Percentiles rank a stretch among this genome's conserved stretches.
Conservation (phyloP, 2,329 filamentous ascomycete species). For the Zasmidium angulare region DNA sequence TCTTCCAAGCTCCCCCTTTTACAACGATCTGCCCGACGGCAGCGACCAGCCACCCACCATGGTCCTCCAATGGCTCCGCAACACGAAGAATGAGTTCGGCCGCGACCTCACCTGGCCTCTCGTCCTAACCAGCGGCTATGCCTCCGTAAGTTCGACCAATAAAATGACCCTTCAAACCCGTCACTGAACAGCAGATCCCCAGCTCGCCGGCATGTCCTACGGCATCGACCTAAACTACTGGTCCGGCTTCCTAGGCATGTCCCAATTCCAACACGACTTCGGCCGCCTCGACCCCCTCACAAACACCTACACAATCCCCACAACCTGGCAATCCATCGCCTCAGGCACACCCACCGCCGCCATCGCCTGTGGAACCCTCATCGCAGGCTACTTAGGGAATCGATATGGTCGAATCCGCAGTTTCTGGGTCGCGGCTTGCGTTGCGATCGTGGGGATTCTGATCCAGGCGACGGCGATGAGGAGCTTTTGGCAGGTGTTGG, state of each 20-base stretch:
- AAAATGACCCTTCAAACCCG: no score
- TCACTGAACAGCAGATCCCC: background rate
- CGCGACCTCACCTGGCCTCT: slow-evolving; percentile 8
- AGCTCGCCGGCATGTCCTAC: slow-evolving; percentile 17
- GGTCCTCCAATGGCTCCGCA: slow-evolving; percentile 5
- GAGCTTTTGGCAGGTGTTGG: slow-evolving; percentile 11
- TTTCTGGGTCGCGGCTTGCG: slow-evolving; percentile 11
- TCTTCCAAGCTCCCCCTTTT: background rate
- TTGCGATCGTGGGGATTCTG: slow-evolving; percentile 10
- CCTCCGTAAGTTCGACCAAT: slow-evolving; percentile 4
- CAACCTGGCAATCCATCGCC: slow-evolving; percentile 10
- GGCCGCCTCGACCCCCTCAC: background rate
- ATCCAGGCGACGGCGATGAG: slow-evolving; percentile 10
- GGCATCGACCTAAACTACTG: slow-evolving; percentile 15
- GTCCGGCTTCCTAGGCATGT: slow-evolving; percentile 14
- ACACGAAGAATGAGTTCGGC: slow-evolving; percentile 8
- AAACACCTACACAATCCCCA: slow-evolving; percentile 5
- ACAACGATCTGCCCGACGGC: background rate
- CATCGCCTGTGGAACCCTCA: slow-evolving; percentile 7
- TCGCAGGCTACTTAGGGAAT: slow-evolving; percentile 9
- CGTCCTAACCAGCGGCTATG: slow-evolving; percentile 8
- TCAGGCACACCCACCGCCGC: slow-evolving; percentile 8
- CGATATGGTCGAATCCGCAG: slow-evolving; percentile 3
- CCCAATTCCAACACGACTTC: slow-evolving; percentile 16
- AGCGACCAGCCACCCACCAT: background rate